Evolutionary conservation across 768 basidiomycete species (phyloP).

Genomic region (Infundibulicybe gibba): DNA sequence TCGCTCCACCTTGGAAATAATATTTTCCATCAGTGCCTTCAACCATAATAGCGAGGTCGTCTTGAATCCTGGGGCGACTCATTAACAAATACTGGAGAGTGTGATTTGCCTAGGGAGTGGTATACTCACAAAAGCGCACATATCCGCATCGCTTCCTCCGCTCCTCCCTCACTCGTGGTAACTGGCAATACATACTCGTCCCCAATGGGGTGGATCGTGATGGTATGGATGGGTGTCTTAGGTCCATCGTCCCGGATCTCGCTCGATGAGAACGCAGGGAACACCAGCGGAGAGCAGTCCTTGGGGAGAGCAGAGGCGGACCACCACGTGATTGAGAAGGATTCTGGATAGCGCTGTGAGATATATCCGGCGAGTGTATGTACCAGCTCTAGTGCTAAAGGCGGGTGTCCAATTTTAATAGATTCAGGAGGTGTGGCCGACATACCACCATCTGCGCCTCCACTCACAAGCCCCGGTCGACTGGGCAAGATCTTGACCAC

Average conservation of each 20-base stretch:
- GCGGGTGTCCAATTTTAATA: background rate
- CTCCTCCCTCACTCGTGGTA: slow-evolving; percentile 27
- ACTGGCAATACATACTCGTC: slow-evolving; percentile 49
- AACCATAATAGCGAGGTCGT: slow-evolving; percentile 58
- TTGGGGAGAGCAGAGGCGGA: background rate
- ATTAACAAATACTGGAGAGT: background rate
- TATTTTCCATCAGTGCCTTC: slow-evolving; percentile 67
- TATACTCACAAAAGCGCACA: slow-evolving; percentile 55
- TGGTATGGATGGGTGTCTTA: slow-evolving; percentile 42
- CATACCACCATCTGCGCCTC: slow-evolving; percentile 35
- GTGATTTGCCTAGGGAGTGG: background rate
- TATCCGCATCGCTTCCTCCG: slow-evolving; percentile 57
- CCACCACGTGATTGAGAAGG: slow-evolving; percentile 49
- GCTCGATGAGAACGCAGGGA: slow-evolving; percentile 31
- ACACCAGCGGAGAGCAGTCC: slow-evolving; percentile 5
- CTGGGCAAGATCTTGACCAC: slow-evolving; percentile 47
- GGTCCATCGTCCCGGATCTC: slow-evolving; percentile 23
- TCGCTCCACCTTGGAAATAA: slow-evolving; percentile 72
- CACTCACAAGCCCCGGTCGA: slow-evolving; percentile 35
- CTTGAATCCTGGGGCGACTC: slow-evolving; percentile 38
- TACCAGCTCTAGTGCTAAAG: slow-evolving; percentile 58
- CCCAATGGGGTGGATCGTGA: slow-evolving; percentile 47
- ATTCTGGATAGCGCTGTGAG: slow-evolving; percentile 53
- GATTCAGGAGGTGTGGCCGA: background rate
- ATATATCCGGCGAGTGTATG: slow-evolving; percentile 70